These are phyloP conservation scores for Fagopyrum homotropicum DNA, from an alignment of 148 eudicot species.

Conservation along the genomic window DNA sequence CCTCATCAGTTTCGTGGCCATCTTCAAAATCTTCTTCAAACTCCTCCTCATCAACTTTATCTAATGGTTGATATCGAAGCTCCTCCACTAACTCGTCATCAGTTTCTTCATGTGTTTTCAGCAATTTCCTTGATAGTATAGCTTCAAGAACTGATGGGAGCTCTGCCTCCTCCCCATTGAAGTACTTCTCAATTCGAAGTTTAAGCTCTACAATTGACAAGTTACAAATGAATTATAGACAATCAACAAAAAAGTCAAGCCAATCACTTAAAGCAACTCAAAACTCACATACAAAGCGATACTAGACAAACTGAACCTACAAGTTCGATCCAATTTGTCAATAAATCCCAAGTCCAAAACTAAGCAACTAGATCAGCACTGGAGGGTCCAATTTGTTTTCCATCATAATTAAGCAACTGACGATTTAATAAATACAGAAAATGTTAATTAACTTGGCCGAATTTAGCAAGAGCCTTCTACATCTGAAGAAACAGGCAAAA, in stretches of 20 bases:
- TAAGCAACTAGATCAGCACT: not conserved
- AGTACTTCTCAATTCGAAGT: slow-evolving; percentile 48
- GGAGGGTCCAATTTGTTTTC: not conserved
- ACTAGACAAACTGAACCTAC: not conserved
- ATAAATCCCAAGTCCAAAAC: not conserved
- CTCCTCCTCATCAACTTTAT: slow-evolving; percentile 38
- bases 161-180: slow-evolving; percentile 40
- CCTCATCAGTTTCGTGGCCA: slow-evolving; percentile 50
- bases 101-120: slow-evolving; percentile 42
- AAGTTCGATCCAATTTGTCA: not conserved
- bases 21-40: slow-evolving; percentile 68
- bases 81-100: slow-evolving; percentile 59
- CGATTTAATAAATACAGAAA: not conserved
- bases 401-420: not conserved
- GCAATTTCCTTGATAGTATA: slow-evolving; percentile 39
- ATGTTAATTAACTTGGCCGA: not conserved
- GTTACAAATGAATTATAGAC: not conserved
- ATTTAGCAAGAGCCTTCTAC: not conserved
- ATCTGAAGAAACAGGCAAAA: not conserved
- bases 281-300: not conserved
- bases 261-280: not conserved
- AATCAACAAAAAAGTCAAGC: not conserved
- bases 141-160: slow-evolving; percentile 48
- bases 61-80: slow-evolving; percentile 33
- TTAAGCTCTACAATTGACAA: slow-evolving; percentile 51